phyloP scores from a whole-genome alignment of 129 eudicot genomes.

The Kitagawia praeruptora region DNA sequence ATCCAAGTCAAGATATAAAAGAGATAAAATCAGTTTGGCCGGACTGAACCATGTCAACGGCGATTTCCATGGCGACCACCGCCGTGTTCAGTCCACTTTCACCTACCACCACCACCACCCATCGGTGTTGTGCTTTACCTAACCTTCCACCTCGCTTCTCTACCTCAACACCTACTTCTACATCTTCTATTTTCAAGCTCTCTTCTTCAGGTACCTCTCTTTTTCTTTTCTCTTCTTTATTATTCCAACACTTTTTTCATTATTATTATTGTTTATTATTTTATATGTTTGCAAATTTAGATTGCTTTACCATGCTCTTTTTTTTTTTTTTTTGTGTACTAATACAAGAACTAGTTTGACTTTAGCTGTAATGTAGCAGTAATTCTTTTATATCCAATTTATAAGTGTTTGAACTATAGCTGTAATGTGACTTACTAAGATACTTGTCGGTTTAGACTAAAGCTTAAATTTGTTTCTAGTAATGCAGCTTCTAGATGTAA shows the following conservation, averaged over 20 bases:
- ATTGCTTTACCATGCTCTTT: background rate
- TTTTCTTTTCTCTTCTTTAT: too few relatives aligned
- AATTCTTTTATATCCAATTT: too few relatives aligned
- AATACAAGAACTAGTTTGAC: background rate
- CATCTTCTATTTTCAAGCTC: slow-evolving; percentile 24
- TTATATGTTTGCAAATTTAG: too few relatives aligned
- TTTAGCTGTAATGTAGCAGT: background rate
- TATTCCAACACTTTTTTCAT: background rate
- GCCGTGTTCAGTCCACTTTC: slow-evolving; percentile 33
- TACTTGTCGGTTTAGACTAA: background rate
- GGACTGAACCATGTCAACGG: slow-evolving; percentile 8
- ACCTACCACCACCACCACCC: slow-evolving; percentile 2
- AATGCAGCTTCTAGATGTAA: background rate
- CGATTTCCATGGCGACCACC: slow-evolving; percentile 41
- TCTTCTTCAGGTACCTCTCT: slow-evolving; percentile 41
- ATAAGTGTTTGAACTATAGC: background rate
- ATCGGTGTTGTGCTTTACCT: slow-evolving; percentile 44
- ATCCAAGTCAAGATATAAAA: background rate
- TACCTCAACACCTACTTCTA: background rate
- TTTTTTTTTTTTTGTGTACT: background rate
- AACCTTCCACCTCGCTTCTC: slow-evolving; percentile 40
- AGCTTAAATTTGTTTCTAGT: background rate
- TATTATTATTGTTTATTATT: too few relatives aligned
- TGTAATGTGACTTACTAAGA: background rate
- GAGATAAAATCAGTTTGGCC: slow-evolving; percentile 1